phyloP scores from a whole-genome alignment of 176 grass and related monocot genomes.

The maize (Zea mays) region Zm-B73-REFERENCE-NAM-5.0 NC_050097.1:199902501-199903000 shows the following conservation, averaged over 20 bases:
- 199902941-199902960: constrained; percentile 1
- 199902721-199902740: constrained; percentile 93
- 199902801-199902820: neutral
- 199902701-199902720: constrained; percentile 77
- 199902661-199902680: constrained; percentile 72
- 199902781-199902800: neutral
- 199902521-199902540: constrained; percentile 96
- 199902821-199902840: neutral
- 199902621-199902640: constrained; percentile 97
- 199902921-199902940: constrained; percentile 6
- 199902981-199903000: neutral
- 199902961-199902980: constrained; percentile 5
- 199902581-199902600: constrained; percentile 86
- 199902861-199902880: neutral
- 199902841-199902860: constrained; percentile 26
- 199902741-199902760: constrained; percentile 69
- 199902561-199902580: constrained; percentile 81
- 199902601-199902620: constrained; percentile 88
- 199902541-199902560: constrained; percentile 76
- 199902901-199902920: constrained; percentile 15
- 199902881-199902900: constrained; percentile 15
- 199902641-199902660: constrained; percentile 74
- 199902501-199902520: constrained; percentile 91
- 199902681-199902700: constrained; percentile 80
- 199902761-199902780: constrained; percentile 33